A percentile compares a stretch with the other conserved stretches of the same genome.
These are phyloP conservation scores for Wakefieldia striispora DNA, from an alignment of 768 basidiomycete genomes.

Conservation along the genomic window DNA sequence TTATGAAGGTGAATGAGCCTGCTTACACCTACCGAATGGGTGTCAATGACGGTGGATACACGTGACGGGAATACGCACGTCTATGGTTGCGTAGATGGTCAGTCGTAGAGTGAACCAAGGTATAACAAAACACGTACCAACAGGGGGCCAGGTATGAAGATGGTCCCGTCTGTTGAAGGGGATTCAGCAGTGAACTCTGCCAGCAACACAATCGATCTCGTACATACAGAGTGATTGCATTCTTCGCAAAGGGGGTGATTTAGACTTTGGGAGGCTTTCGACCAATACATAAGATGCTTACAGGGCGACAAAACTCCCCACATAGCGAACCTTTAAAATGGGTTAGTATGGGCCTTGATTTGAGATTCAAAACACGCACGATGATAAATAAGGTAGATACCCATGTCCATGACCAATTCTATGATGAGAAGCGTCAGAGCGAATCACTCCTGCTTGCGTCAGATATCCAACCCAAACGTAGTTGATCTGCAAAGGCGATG, in stretches of 20 bases:
- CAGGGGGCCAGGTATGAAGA: slow-evolving; percentile 19
- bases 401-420: slow-evolving; percentile 18
- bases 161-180: slow-evolving; percentile 10
- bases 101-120: neutral
- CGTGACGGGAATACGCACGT: slow-evolving; percentile 6
- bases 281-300: slow-evolving; percentile 1
- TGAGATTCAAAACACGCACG: slow-evolving; percentile 5
- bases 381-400: too few relatives aligned
- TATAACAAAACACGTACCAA: slow-evolving; percentile 1
- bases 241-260: neutral
- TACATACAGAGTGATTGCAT: slow-evolving; percentile 9
- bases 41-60: neutral
- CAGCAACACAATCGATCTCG: neutral
- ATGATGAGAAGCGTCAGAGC: neutral
- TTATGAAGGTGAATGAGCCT: neutral
- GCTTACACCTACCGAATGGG: too few relatives aligned
- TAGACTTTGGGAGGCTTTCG: neutral
- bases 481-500: slow-evolving; percentile 6
- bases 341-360: neutral
- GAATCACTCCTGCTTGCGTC: neutral
- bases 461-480: slow-evolving; percentile 20
- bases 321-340: slow-evolving; percentile 16
- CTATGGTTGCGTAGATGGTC: slow-evolving; percentile 4
- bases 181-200: neutral
- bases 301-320: slow-evolving; percentile 7